Conservation (phyloP, 148 eudicot species). For the Spergularia marina region DNA sequence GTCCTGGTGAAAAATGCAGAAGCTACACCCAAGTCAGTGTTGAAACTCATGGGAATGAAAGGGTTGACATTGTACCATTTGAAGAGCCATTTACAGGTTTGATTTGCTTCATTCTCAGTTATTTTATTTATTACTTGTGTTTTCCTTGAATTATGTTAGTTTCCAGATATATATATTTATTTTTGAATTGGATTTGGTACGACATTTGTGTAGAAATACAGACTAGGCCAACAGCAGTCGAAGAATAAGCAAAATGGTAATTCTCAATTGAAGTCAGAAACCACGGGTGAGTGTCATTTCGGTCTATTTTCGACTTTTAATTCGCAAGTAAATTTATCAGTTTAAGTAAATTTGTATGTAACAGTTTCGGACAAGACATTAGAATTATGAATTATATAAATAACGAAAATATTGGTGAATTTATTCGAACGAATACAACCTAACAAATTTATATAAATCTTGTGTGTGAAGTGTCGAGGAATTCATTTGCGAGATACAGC, state of each 20-base stretch:
- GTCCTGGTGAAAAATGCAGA: conserved; percentile 36
- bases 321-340: neutral
- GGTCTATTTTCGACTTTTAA: neutral
- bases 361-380: too few species aligned
- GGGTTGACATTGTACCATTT: conserved; percentile 85
- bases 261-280: conserved; percentile 24
- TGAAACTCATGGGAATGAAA: conserved; percentile 77
- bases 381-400: too few species aligned
- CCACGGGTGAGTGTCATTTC: conserved; percentile 17
- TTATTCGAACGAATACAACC: too few species aligned
- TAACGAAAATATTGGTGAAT: too few species aligned
- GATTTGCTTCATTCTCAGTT: neutral
- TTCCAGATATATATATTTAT: neutral
- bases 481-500: conserved; percentile 27
- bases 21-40: conserved; percentile 80
- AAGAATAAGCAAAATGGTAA: conserved; percentile 26
- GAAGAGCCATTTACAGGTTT: conserved; percentile 87
- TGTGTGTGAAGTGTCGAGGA: conserved; percentile 11
- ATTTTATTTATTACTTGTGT: neutral
- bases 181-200: neutral
- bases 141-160: neutral
- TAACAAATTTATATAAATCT: neutral
- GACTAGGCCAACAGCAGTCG: conserved; percentile 30
- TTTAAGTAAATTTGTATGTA: neutral
- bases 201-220: conserved; percentile 29